phyloP scores from a whole-genome alignment of 768 basidiomycete genomes.

The Lactarius psammicola region DNA sequence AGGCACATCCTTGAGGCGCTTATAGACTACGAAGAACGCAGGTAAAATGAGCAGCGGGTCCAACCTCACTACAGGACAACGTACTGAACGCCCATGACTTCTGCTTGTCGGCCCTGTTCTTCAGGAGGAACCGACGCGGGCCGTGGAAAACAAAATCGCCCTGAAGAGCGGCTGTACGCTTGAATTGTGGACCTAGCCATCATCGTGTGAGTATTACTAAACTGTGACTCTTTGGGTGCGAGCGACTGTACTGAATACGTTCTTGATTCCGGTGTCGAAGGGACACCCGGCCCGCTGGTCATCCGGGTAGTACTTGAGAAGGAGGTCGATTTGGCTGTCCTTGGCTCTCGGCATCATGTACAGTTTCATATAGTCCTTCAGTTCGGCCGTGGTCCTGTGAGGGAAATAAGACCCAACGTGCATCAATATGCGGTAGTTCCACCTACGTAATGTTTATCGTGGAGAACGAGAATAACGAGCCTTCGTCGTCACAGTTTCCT shows the following conservation, averaged over 20 bases:
- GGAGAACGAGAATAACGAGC: conserved; percentile 41
- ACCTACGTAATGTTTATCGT: conserved; percentile 36
- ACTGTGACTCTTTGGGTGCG: not conserved
- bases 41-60: too few relatives aligned
- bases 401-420: not conserved
- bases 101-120: conserved; percentile 18
- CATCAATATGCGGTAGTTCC: not conserved
- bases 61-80: not conserved
- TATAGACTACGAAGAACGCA: conserved; percentile 11
- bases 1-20: conserved; percentile 21
- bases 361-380: conserved; percentile 21
- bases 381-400: conserved; percentile 1
- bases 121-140: conserved; percentile 24
- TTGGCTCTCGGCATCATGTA: conserved; percentile 32
- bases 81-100: conserved; percentile 25
- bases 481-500: conserved; percentile 61
- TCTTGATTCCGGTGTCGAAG: conserved; percentile 27
- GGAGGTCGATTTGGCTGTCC: conserved; percentile 20
- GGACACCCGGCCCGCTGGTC: conserved; percentile 22
- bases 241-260: conserved; percentile 33
- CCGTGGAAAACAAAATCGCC: conserved; percentile 28
- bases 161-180: conserved; percentile 24
- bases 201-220: not conserved
- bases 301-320: conserved; percentile 31
- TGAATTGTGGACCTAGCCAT: conserved; percentile 24